Conservation (phyloP, 2,329 filamentous ascomycete species). For the Aspergillus vadensis region DNA sequence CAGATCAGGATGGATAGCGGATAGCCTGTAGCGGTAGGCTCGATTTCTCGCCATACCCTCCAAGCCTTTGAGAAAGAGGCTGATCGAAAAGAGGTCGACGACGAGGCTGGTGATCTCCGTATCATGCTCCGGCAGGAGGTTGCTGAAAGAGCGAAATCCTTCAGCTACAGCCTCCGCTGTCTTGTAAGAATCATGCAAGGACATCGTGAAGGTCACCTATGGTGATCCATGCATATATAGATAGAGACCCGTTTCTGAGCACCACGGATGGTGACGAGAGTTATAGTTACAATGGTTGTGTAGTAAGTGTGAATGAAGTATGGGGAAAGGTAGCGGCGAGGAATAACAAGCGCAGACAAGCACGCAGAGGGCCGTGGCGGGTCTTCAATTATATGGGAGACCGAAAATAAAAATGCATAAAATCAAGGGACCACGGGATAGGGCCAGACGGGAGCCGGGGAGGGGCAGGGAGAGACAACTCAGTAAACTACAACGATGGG, state of each 20-base stretch:
- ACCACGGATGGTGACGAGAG: neutral
- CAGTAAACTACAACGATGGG: conserved; percentile 20
- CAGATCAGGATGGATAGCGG: conserved; percentile 50
- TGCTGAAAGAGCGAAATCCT: conserved; percentile 53
- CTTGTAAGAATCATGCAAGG: conserved; percentile 47
- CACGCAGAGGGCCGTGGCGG: neutral
- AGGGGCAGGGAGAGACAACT: conserved; percentile 22
- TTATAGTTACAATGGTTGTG: neutral
- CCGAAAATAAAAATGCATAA: neutral
- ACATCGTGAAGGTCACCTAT: conserved; percentile 34
- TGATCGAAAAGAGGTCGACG: conserved; percentile 57
- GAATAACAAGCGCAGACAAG: neutral
- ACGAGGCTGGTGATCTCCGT: conserved; percentile 58
- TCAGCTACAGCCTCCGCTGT: conserved; percentile 57
- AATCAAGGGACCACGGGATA: neutral
- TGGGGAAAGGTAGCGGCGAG: neutral
- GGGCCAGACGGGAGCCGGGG: conserved; percentile 11
- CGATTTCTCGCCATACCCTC: conserved; percentile 47
- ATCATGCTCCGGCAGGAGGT: conserved; percentile 53
- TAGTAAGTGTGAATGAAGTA: neutral
- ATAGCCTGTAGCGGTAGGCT: conserved; percentile 41
- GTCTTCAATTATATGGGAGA: neutral
- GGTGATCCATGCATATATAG: conserved; percentile 16
- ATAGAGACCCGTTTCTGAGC: neutral
- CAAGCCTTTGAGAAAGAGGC: conserved; percentile 52